These are phyloP conservation scores for Linderniella brevidens DNA, from an alignment of 257 asterid species.

Conservation along the genomic window DNA sequence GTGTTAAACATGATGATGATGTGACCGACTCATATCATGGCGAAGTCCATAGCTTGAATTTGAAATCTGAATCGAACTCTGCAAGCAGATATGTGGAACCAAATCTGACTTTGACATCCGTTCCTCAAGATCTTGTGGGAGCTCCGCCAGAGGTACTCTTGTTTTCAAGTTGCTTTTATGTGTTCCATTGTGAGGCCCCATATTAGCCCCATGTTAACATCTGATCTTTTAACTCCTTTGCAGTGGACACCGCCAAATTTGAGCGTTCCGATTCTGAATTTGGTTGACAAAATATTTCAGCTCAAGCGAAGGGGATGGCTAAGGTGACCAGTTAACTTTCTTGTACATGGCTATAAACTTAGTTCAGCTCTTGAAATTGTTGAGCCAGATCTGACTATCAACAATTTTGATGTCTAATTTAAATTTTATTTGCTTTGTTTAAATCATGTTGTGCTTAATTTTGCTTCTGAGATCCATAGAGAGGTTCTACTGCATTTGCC, in stretches of 20 bases:
- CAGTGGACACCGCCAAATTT: slow-evolving; percentile 98
- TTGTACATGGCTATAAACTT: slow-evolving; percentile 1
- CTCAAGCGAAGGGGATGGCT: slow-evolving; percentile 98
- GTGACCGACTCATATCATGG: slow-evolving; percentile 22
- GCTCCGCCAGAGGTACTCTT: slow-evolving; percentile 82
- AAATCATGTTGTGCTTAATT: no score
- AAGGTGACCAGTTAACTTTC: slow-evolving; percentile 37
- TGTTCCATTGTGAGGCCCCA: background rate
- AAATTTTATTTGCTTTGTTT: no score
- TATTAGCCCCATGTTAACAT: slow-evolving; percentile 8
- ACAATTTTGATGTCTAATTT: no score
- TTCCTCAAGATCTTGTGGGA: slow-evolving; percentile 45
- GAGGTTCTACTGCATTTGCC: no score
- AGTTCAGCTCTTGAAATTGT: background rate
- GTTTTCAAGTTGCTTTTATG: background rate
- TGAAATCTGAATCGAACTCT: slow-evolving; percentile 24
- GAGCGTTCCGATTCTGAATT: slow-evolving; percentile 81
- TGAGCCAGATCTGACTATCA: background rate
- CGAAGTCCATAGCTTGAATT: slow-evolving; percentile 21
- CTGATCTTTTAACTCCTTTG: slow-evolving; percentile 16
- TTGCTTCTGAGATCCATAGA: no score
- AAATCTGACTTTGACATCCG: slow-evolving; percentile 35
- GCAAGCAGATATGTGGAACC: slow-evolving; percentile 30
- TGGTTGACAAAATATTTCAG: slow-evolving; percentile 88
- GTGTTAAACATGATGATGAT: slow-evolving; percentile 34